A percentile compares a stretch with the other conserved stretches of the same genome.
Evolutionary conservation across 352 stramenopile species (phyloP).

Genomic region (Peronospora destructor): DNA sequence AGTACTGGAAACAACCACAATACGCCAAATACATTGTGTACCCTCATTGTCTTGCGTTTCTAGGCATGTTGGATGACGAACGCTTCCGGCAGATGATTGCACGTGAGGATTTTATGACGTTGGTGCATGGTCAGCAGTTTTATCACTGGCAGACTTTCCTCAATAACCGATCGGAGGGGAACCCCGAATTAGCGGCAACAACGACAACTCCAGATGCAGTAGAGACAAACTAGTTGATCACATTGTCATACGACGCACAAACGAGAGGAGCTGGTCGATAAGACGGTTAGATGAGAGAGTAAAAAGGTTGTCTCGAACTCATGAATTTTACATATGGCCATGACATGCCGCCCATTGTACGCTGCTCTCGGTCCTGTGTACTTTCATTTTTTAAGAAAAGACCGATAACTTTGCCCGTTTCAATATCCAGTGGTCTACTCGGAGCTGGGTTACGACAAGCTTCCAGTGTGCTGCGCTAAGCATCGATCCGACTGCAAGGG

Average conservation of each 20-base stretch:
- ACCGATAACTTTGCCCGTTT: conserved; percentile 94
- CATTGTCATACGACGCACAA: no score
- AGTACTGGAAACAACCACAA: conserved; percentile 90
- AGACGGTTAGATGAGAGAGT: neutral
- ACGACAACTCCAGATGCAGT: conserved; percentile 8
- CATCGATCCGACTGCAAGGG: conserved; percentile 89
- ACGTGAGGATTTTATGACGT: conserved; percentile 81
- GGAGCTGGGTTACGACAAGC: conserved; percentile 47
- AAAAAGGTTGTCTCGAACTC: neutral
- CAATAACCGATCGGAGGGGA: conserved; percentile 63
- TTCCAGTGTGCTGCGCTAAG: conserved; percentile 97
- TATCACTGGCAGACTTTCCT: conserved; percentile 87
- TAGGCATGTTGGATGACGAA: conserved; percentile 85
- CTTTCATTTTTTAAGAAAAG: conserved; percentile 74
- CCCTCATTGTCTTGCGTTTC: conserved; percentile 80
- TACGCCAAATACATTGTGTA: conserved; percentile 89
- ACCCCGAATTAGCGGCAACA: conserved; percentile 16
- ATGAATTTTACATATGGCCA: neutral
- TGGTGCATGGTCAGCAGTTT: conserved; percentile 85
- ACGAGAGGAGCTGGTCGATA: no score
- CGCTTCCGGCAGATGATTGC: conserved; percentile 85
- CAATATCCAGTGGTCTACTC: conserved; percentile 90
- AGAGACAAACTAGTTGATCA: conserved; percentile 18
- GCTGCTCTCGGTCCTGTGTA: neutral
- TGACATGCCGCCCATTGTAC: conserved; percentile 16